Base-by-base conservation (phyloP, 2,329 filamentous ascomycete species). In the Venturia pyrina region DNA sequence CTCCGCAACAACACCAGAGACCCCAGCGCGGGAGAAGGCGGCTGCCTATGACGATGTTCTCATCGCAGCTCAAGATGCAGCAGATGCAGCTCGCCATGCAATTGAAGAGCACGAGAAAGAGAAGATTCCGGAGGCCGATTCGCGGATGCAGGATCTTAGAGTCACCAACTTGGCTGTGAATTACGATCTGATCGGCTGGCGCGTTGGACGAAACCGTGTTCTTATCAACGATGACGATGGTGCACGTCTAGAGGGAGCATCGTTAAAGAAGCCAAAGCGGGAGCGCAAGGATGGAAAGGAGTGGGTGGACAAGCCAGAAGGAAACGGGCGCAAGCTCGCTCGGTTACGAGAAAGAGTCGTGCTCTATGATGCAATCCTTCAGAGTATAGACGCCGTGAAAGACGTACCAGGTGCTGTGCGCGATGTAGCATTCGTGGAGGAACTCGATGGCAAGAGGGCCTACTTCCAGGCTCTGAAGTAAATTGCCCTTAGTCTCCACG, bases 401-500 rank as follows among this genome's bases (percentile, higher is more conserved):
- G 91, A 96, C 67, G 82, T 99, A 17, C 89, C 92, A 2, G 95
- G 95, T 76, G 90, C 97, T 21, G 91, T 91, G 44, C 89, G 91
- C 53, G 95, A 99, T 72, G 83, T 86, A 50, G 81, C 79, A 19
- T 89, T 99, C 69, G 81, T 92, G 5, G 79, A 83, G 59, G 91
- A 95, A 74, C 80, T 99, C n/a, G 86, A 90, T 66, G 86, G 86
- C 43, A 93, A 91, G 70, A 82, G 85, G 44, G 82, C 85, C 67
- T 98, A 98, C 77, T 99, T 98, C 79, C 85, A 88, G 68, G 90
- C 95, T 11, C 81, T 98, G 65, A 96, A 93, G 88, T 93, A 81
- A 74, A 85, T 60, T 15, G 8, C 21, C 15, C 44, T 19, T 50
- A 43, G 7, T 53, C 17, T 66, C 50, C 17, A 28, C 41, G 13